Conservation (phyloP, 208 protist species). For the Leishmania turanica region DNA sequence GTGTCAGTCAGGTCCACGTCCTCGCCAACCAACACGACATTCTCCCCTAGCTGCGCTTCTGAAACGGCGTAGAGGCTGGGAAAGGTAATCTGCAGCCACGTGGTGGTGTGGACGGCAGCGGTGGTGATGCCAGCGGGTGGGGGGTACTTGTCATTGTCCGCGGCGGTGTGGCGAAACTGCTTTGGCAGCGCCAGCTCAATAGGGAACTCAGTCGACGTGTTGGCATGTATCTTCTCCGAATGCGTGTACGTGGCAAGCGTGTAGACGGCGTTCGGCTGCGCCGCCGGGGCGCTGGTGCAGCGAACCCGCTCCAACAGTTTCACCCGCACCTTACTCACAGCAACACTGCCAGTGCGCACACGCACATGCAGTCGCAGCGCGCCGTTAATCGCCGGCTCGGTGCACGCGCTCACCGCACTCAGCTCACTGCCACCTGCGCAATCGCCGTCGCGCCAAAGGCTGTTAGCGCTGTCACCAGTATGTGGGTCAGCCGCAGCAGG, state of each 20-base stretch:
- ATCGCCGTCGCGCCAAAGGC: not conserved
- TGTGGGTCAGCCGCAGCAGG: not conserved
- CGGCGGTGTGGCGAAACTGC: constrained; percentile 18
- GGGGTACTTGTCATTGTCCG: constrained; percentile 5
- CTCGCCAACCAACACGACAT: constrained; percentile 38
- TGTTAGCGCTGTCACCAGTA: not conserved
- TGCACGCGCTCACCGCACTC: not conserved
- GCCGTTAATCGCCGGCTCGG: not conserved
- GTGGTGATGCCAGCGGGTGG: constrained; percentile 11
- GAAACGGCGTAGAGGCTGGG: constrained; percentile 27
- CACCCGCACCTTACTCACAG: constrained; percentile 13
- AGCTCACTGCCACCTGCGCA: not conserved
- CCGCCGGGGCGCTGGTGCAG: not conserved
- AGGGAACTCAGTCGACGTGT: constrained; percentile 11
- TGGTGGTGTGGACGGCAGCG: constrained; percentile 12
- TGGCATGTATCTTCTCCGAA: constrained; percentile 12
- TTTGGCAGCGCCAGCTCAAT: constrained; percentile 17
- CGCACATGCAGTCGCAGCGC: constrained; percentile 7
- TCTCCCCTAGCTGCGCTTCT: constrained; percentile 16
- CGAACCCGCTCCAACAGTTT: constrained; percentile 16
- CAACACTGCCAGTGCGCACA: constrained; percentile 9
- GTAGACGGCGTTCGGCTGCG: constrained; percentile 6
- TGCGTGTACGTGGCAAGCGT: constrained; percentile 9
- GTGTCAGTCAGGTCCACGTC: constrained; percentile 36
- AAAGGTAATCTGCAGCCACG: constrained; percentile 37